Conservation (phyloP, 768 basidiomycete genomes). For the Russula earlei region DNA sequence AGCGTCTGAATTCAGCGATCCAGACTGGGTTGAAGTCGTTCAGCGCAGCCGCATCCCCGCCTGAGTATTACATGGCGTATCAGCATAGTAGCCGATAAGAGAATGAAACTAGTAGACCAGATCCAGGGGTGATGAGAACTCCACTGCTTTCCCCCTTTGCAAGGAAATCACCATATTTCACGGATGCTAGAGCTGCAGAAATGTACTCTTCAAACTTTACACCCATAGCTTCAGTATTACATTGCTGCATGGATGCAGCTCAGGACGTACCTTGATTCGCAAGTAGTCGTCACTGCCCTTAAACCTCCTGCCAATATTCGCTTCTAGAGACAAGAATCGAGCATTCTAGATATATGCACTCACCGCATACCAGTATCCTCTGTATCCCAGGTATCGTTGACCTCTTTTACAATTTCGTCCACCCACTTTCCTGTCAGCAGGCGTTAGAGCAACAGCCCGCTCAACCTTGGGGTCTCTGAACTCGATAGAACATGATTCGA, state of each 20-base stretch:
- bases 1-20: conserved; percentile 81
- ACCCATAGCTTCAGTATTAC: not conserved
- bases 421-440: conserved; percentile 97
- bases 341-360: conserved; percentile 37
- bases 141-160: conserved; percentile 53
- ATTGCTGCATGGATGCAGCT: not conserved
- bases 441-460: conserved; percentile 66
- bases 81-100: not conserved
- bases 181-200: conserved; percentile 72
- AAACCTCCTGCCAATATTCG: conserved; percentile 44
- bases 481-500: conserved; percentile 79
- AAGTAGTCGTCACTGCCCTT: conserved; percentile 95
- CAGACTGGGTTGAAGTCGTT: conserved; percentile 85
- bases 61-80: conserved; percentile 22
- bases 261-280: conserved; percentile 55
- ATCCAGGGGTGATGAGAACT: conserved; percentile 59
- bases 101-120: conserved; percentile 27
- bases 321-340: not conserved
- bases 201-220: conserved; percentile 89
- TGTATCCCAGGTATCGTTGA: conserved; percentile 72
- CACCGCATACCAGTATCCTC: conserved; percentile 50
- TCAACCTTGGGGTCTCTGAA: conserved; percentile 80
- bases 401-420: conserved; percentile 84
- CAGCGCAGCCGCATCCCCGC: conserved; percentile 45
- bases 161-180: conserved; percentile 86